Evolutionary conservation across 2,329 filamentous ascomycete genomes (phyloP), one percentile per base, ranked within the genome.

Genomic region (Periglandula ipomoeae): DNA sequence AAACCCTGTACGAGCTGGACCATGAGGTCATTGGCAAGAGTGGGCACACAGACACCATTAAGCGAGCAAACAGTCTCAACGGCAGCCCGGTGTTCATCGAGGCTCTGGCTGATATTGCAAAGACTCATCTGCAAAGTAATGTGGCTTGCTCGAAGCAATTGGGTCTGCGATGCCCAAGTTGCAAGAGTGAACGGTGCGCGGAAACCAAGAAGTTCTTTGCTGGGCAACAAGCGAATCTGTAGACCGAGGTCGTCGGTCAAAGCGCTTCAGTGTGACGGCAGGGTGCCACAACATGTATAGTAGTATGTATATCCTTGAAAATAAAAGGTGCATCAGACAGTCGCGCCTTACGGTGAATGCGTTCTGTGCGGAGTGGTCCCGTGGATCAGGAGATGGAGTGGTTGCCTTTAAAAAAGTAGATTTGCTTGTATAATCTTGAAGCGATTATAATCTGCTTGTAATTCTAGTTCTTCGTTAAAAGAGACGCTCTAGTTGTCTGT

Each of bases 1-100:
- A 98, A 70, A 98, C 93, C 0, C 74, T 98, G 1, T 97, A 85
- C 64, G 93, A 98, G 67, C 73, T 98, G 46, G 93, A 98, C 65
- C 76, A 88, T 59, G 93, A 98, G 68, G 89, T 98, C 35, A 97
- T 98, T 61, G 86, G 88, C 50, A 90, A 95, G 66, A 88, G 79
- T 1, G 82, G 85, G 13, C 80, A 87, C 59, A 70, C 79, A 0
- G 89, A 90, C 27, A 85, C 82, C 0, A 82, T 98, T 54, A 95
- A 94, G 74, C 80, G 93, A 50, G 88, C 85, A 1, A 93, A 97
- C 65, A 94, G 87, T 61, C 68, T 98, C 60, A 98, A 98, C 61
- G 93, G 88, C 48, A 94, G 80, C 65, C 85, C 83, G 0, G 82
- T 91, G 1, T 98, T 98, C 67, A 97, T 98, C 59, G 70, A 86